Evolutionary conservation across 345 rosid species (phyloP).

Genomic region (Brassica incana): DNA sequence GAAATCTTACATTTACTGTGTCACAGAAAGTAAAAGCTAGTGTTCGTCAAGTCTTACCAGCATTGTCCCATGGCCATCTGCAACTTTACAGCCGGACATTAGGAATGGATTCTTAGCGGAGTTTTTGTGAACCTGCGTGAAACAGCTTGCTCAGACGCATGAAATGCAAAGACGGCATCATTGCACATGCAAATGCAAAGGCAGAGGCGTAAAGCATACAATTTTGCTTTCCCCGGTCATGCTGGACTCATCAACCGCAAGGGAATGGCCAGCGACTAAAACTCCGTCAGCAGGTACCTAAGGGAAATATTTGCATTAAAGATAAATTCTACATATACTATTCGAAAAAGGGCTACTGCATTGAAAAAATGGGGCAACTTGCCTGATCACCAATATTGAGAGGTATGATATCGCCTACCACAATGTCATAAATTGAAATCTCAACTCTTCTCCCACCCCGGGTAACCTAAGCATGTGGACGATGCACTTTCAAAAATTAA

Average conservation of each 20-base stretch:
- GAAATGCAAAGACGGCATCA: slow-evolving; percentile 10
- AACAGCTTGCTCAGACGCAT: slow-evolving; percentile 13
- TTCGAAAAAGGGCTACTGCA: neutral
- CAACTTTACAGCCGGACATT: slow-evolving; percentile 99
- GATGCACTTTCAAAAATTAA: slow-evolving; percentile 15
- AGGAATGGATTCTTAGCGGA: slow-evolving; percentile 70
- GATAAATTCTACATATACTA: neutral
- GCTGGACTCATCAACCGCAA: slow-evolving; percentile 95
- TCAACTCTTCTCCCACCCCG: slow-evolving; percentile 83
- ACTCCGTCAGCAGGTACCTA: slow-evolving; percentile 99
- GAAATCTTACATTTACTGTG: slow-evolving; percentile 10
- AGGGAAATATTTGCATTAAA: slow-evolving; percentile 8
- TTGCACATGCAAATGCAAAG: neutral
- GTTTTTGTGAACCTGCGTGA: slow-evolving; percentile 78
- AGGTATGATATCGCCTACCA: slow-evolving; percentile 94
- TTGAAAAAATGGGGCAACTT: slow-evolving; percentile 17
- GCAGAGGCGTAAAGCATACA: slow-evolving; percentile 43
- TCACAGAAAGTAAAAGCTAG: neutral
- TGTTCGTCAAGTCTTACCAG: slow-evolving; percentile 52
- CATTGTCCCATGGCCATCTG: slow-evolving; percentile 94
- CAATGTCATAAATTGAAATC: slow-evolving; percentile 87
- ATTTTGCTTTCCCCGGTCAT: slow-evolving; percentile 99
- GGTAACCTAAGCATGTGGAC: slow-evolving; percentile 52
- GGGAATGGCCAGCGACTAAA: slow-evolving; percentile 75
- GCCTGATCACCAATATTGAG: slow-evolving; percentile 98